Base-by-base conservation (phyloP, 2,329 filamentous ascomycete species). In the Fusarium stilboides region DNA sequence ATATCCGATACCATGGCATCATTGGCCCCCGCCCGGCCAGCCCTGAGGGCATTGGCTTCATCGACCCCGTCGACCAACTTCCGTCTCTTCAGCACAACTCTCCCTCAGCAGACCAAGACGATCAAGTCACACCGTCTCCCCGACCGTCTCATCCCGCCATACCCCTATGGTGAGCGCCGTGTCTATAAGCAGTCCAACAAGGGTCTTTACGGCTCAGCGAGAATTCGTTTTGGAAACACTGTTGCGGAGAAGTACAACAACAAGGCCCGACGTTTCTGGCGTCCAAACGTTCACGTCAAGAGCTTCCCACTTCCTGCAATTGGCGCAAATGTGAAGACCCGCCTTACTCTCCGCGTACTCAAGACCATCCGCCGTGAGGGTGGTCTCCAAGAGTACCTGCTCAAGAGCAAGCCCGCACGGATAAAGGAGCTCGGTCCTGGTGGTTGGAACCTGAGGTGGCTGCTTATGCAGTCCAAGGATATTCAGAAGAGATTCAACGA, bases 401-500 rank as follows among this genome's bases (percentile, higher is more conserved):
- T 97, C 42, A 94, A 94, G 71, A 87, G 89, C 78, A 96, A 94
- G 81, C 84, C 91, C 17, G 87, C 85, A 40, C 88, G 96, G 68
- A 86, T 98, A 76, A 92, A 91, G 83, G 93, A 97, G 80, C 84
- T 99, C 59, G 96, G 96, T 7, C 89, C 95, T 53, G 91, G 91
- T 70, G 96, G 96, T 8, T 99, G 96, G 96, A 89, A 91, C 73
- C 82, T 99, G 75, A 86, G 96, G 69, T 98, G 94, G 92, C 88
- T 92, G 66, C 84, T 99, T 65, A 94, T 98, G 91, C 93, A 95
- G 82, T 94, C 90, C 6, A 75, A 76, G 2, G 81, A 82, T 20
- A 87, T 97, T 51, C 89, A 90, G 78, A 86, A 87, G 70, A 84
- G 87, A 69, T 92, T 94, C 76, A 86, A 86, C 42, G 78, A 81